Evolutionary conservation across 345 rosid genomes (phyloP), one percentile per base, ranked within the genome.

Genomic region (Eucalyptus camaldulensis): DNA sequence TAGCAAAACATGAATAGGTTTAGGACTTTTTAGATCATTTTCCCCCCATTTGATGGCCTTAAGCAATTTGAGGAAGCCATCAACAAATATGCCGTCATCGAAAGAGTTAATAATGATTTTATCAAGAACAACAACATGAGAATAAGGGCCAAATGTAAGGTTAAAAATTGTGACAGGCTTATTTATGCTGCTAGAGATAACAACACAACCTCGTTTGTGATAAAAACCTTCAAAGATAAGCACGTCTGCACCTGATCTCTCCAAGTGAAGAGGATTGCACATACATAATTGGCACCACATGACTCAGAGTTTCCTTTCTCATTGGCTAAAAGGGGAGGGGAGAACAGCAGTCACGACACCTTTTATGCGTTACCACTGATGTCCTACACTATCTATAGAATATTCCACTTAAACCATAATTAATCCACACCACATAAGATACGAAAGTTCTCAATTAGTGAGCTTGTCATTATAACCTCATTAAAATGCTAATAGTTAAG

Each of bases 31-130:
- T 21, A 53, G 25, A 53, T 53, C 0, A 19, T 21, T 53, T 19
- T 4, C 25, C 10, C 8, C 58, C 58, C 24, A 53, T 53, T 53
- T 53, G 9, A 19, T 53, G 56, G 24, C 24, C 56, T 53, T 53
- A 19, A 56, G 62, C 27, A 56, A 56, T 56, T 56, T 56, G 29
- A 24, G 62, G 29, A 24, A 56, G 62, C 62, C 0, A 56, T 56
- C 62, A 24, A 24, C 6, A 56, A 4, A 56, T 56, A 56, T 56
- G 13, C 29, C 0, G 13, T 56, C 29, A 56, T 56, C 0, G 6
- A 24, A 22, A 56, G 3, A 56, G 62, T 56, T 56, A 56, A 24
- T 56, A 56, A 0, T 56, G 29, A 56, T 56, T 56, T 24, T 22
- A 56, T 24, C 62, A 22, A 56, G 62, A 56, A 56, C 2, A 24